Evolutionary conservation across 2,329 filamentous ascomycete genomes (phyloP), one percentile per base, ranked within the genome.

Genomic region (Cadophora malorum): DNA sequence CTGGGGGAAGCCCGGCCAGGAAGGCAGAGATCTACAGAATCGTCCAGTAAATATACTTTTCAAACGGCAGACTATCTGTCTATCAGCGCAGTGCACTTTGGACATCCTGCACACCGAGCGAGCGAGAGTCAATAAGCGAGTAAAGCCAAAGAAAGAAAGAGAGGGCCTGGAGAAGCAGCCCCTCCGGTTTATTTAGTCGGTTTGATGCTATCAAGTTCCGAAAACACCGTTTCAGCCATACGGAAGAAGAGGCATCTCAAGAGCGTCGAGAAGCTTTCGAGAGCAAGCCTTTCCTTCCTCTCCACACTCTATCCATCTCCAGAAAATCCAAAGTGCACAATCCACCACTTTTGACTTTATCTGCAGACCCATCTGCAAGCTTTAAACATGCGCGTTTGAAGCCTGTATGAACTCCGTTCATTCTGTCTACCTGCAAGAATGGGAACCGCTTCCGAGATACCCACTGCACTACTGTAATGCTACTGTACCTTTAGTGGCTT

Each of bases 241-340:
- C 45, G 45, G 45, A 49, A 49, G 19, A 8, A 49, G 21, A 8
- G 45, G 45, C 45, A 49, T 49, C 45, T 28, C 5, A 21, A 21
- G 10, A 19, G 45, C 45, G 45, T 49, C 8, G 45, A 49, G 45
- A 49, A 49, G 45, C 45, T 49, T 49, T 49, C 8, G 21, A 21
- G 9, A 3, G 45, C 19, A 49, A 49, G 45, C 45, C 41, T 45
- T 28, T 38, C 35, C 35, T 16, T 10, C 41, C n/a, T 49, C 45
- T 49, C 41, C 14, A 5, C 16, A 16, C 12, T 21, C 9, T 49
- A 9, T 10, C 21, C 9, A 21, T 49, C 45, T 49, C n/a, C 45
- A 49, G 45, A 49, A n/a, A 19, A 21, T 49, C 52, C 52, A 55
- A 55, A 55, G 52, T 55, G 52, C 52, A 55, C 52, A 55, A 19